Percentiles rank a stretch among this genome's conserved stretches.
Conservation (phyloP, 2,329 filamentous ascomycete genomes). For the Calonectria montana region DNA sequence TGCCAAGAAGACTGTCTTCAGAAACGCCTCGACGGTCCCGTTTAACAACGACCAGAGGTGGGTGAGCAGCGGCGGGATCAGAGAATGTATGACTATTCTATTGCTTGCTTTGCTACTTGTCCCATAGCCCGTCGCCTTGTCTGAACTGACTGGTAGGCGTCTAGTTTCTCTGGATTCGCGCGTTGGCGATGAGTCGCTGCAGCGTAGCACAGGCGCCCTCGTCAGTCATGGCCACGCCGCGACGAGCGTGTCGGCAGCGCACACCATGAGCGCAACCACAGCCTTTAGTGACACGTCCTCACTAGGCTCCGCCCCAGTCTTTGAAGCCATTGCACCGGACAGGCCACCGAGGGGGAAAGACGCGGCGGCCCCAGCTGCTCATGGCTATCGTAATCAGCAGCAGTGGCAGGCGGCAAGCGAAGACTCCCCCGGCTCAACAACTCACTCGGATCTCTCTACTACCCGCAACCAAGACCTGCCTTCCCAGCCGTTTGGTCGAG, state of each 20-base stretch:
- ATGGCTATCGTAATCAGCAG: conserved; percentile 2
- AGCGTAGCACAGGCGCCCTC: background rate
- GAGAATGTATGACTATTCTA: conserved; percentile 44
- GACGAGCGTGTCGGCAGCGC: background rate
- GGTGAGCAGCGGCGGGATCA: conserved; percentile 50
- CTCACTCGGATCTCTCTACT: conserved; percentile 14
- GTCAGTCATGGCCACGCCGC: background rate
- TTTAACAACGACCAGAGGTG: conserved; percentile 51
- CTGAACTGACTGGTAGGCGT: background rate
- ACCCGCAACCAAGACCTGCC: conserved; percentile 6
- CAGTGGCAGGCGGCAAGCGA: conserved; percentile 12
- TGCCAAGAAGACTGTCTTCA: conserved; percentile 50
- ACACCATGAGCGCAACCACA: background rate
- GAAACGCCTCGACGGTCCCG: conserved; percentile 46
- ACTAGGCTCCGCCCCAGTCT: conserved; percentile 1
- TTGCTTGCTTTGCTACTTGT: no score
- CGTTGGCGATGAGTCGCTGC: conserved; percentile 3
- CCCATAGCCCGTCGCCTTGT: background rate
- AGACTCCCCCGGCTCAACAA: conserved; percentile 18
- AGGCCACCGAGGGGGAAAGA: conserved; percentile 7
- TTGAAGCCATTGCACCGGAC: background rate
- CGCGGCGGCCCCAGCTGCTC: conserved; percentile 5
- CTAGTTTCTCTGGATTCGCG: conserved; percentile 26
- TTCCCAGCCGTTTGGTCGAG: conserved; percentile 8
- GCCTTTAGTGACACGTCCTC: conserved; percentile 12